Percentiles rank a stretch among this genome's conserved stretches.
These are phyloP conservation scores for Globisporangium nunn DNA, from an alignment of 352 stramenopile species.

Conservation along the genomic window DNA sequence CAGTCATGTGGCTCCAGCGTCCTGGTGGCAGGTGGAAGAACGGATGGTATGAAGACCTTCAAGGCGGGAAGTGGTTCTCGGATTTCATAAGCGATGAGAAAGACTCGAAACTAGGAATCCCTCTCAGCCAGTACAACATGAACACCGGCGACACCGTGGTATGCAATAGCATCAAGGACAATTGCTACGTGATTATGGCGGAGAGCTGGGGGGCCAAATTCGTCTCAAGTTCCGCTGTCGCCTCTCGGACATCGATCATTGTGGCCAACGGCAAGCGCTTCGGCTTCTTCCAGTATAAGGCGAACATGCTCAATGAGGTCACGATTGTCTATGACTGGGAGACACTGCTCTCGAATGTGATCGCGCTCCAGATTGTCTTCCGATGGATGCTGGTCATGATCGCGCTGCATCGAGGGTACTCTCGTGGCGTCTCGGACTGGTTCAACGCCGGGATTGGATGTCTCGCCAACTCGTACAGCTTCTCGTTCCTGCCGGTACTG, in stretches of 20 bases:
- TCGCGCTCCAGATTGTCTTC: slow-evolving; percentile 2
- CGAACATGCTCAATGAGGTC: not conserved
- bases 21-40: slow-evolving; percentile 22
- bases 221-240: not conserved
- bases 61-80: slow-evolving; percentile 8
- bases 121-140: slow-evolving; percentile 5
- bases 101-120: not conserved
- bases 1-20: slow-evolving; percentile 15
- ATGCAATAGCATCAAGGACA: not conserved
- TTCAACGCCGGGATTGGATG: slow-evolving; percentile 4
- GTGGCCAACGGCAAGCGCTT: slow-evolving; percentile 13
- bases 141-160: not conserved
- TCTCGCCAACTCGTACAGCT: slow-evolving; percentile 9
- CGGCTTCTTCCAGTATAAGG: slow-evolving; percentile 6
- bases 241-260: slow-evolving; percentile 1
- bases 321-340: slow-evolving; percentile 6
- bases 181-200: not conserved
- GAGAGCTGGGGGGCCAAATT: slow-evolving; percentile 4
- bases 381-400: slow-evolving; percentile 10
- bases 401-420: slow-evolving; percentile 2
- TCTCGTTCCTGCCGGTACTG: slow-evolving; percentile 12
- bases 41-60: slow-evolving; percentile 26
- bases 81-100: slow-evolving; percentile 3
- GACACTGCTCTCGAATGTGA: slow-evolving; percentile 9
- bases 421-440: not conserved